A percentile compares a stretch with the other conserved stretches of the same genome.
phyloP scores from a whole-genome alignment of 2,329 filamentous ascomycete species.

The Diaporthe citrichinensis region DNA sequence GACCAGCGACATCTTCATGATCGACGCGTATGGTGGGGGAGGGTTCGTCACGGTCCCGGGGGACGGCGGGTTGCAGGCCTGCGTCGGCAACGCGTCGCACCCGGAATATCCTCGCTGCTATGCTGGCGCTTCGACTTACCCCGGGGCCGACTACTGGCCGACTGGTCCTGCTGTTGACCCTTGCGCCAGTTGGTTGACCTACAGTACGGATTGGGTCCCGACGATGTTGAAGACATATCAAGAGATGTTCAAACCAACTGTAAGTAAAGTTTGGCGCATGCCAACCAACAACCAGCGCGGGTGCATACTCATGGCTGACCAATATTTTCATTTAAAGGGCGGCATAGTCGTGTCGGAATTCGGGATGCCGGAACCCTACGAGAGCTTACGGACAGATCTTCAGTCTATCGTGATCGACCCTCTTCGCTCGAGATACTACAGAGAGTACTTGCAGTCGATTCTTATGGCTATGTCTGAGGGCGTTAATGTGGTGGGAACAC shows the following conservation, averaged over 20 bases:
- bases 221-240: slow-evolving; percentile 26
- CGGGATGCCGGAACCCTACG: slow-evolving; percentile 25
- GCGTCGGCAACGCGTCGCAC: slow-evolving; percentile 18
- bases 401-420: slow-evolving; percentile 23
- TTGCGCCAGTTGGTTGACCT: slow-evolving; percentile 23
- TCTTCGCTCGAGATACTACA: slow-evolving; percentile 30
- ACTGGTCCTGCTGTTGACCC: slow-evolving; percentile 31
- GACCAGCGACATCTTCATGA: slow-evolving; percentile 31
- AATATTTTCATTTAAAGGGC: background rate
- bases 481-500: slow-evolving; percentile 14
- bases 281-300: background rate
- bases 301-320: background rate
- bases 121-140: background rate
- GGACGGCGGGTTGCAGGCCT: slow-evolving; percentile 14
- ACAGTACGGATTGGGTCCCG: slow-evolving; percentile 27
- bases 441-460: slow-evolving; percentile 30
- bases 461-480: slow-evolving; percentile 25
- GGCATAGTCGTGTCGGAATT: slow-evolving; percentile 34
- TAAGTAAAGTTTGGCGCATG: background rate
- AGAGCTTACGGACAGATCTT: slow-evolving; percentile 17
- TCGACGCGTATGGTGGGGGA: slow-evolving; percentile 8
- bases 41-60: slow-evolving; percentile 14
- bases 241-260: slow-evolving; percentile 30
- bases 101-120: slow-evolving; percentile 16
- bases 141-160: slow-evolving; percentile 29